Conservation (phyloP, 768 basidiomycete species). For the Sarcodon sp. region DNA sequence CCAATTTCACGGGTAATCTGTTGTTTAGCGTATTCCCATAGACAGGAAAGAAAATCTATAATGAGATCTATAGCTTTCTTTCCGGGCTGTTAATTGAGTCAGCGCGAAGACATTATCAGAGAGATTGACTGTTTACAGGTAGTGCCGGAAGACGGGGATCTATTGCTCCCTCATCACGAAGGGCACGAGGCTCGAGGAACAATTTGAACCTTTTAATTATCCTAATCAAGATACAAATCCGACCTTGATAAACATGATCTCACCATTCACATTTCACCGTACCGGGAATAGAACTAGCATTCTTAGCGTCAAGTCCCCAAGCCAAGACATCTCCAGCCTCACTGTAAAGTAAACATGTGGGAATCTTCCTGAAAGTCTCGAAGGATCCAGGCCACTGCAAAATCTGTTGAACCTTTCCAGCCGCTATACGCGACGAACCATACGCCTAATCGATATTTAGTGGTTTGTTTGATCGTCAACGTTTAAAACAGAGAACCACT, state of each 20-base stretch:
- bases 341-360: slow-evolving; percentile 78
- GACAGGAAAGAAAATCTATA: slow-evolving; percentile 66
- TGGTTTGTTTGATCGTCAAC: background rate
- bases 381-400: slow-evolving; percentile 77
- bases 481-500: slow-evolving; percentile 17
- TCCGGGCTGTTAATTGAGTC: slow-evolving; percentile 33
- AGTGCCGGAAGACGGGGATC: slow-evolving; percentile 72
- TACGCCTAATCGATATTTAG: slow-evolving; percentile 42
- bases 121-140: slow-evolving; percentile 33
- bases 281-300: slow-evolving; percentile 54
- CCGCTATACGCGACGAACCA: slow-evolving; percentile 72
- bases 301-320: slow-evolving; percentile 86
- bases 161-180: slow-evolving; percentile 56
- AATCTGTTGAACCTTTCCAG: slow-evolving; percentile 74
- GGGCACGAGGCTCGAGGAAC: slow-evolving; percentile 70
- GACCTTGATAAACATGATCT: background rate
- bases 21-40: slow-evolving; percentile 82
- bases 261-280: slow-evolving; percentile 46
- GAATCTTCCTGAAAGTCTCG: slow-evolving; percentile 75
- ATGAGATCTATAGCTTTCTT: slow-evolving; percentile 73
- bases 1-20: slow-evolving; percentile 84
- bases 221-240: background rate
- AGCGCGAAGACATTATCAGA: slow-evolving; percentile 1
- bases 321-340: slow-evolving; percentile 59
- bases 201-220: slow-evolving; percentile 58